Percentiles rank a stretch among this genome's conserved stretches.
phyloP scores from a whole-genome alignment of 2,329 filamentous ascomycete species.

The Calycina herbarum region DNA sequence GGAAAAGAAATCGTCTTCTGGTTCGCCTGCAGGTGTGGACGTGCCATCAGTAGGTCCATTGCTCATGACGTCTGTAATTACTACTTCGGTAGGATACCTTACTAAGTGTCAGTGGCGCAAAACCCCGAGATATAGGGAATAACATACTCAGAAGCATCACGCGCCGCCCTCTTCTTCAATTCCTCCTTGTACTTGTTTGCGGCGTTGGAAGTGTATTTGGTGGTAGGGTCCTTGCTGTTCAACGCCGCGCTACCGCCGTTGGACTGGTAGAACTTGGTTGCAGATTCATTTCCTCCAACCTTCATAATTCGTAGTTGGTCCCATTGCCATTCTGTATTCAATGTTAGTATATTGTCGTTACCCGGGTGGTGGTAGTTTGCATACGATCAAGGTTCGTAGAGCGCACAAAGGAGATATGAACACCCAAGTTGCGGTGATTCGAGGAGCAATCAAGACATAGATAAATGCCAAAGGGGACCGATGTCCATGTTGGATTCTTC shows the following conservation, averaged over 20 bases:
- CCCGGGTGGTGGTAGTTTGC: slow-evolving; percentile 40
- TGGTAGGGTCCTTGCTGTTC: slow-evolving; percentile 94
- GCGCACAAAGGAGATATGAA: slow-evolving; percentile 98
- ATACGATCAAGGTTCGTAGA: slow-evolving; percentile 98
- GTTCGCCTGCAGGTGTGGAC: slow-evolving; percentile 77
- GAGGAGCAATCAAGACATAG: slow-evolving; percentile 97
- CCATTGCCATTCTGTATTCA: slow-evolving; percentile 86
- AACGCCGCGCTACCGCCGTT: slow-evolving; percentile 93
- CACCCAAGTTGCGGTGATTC: slow-evolving; percentile 94
- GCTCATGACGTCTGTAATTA: slow-evolving; percentile 71
- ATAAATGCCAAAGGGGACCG: slow-evolving; percentile 95
- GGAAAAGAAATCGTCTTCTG: slow-evolving; percentile 94
- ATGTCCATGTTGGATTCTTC: slow-evolving; percentile 98
- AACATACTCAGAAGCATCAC: slow-evolving; percentile 80
- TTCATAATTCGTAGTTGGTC: slow-evolving; percentile 97
- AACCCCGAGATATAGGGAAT: background rate
- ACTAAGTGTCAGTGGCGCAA: slow-evolving; percentile 25
- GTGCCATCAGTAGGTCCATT: slow-evolving; percentile 62
- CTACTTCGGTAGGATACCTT: slow-evolving; percentile 82
- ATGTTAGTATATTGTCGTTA: slow-evolving; percentile 27
- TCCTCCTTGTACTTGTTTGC: slow-evolving; percentile 98
- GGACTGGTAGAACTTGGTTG: slow-evolving; percentile 96
- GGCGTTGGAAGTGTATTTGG: slow-evolving; percentile 92
- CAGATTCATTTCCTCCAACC: slow-evolving; percentile 95
- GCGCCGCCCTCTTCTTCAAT: slow-evolving; percentile 78